Percentiles rank a stretch among this genome's conserved stretches.
Conservation (phyloP, 306 rosid species). For the Prinsepia uniflora region DNA sequence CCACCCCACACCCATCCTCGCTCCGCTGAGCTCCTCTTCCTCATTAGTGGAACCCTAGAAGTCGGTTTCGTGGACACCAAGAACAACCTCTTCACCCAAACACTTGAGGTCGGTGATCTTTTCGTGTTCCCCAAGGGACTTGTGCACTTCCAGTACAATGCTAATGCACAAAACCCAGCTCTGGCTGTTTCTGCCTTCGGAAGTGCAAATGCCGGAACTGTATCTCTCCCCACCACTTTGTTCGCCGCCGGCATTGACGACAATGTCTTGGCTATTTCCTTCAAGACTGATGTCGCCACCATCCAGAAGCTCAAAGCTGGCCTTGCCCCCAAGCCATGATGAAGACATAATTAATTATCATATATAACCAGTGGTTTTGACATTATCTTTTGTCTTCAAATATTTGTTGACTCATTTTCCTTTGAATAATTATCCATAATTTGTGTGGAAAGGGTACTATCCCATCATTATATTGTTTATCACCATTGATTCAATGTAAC, state of each 20-base stretch:
- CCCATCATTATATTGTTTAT: too few species aligned
- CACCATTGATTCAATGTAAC: too few species aligned
- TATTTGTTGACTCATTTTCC: not conserved
- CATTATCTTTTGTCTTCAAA: not conserved
- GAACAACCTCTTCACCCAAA: conserved; percentile 11
- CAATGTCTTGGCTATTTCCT: conserved; percentile 6
- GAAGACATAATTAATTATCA: not conserved
- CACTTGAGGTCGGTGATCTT: conserved; percentile 6
- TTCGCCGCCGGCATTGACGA: conserved; percentile 16
- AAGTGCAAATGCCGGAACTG: conserved; percentile 18
- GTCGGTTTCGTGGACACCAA: conserved; percentile 16
- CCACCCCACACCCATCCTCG: conserved; percentile 21
- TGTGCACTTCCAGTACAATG: conserved; percentile 13
- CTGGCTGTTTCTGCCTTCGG: conserved; percentile 6
- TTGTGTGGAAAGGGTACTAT: too few species aligned
- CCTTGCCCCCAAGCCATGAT: not conserved
- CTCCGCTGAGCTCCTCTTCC: conserved; percentile 15
- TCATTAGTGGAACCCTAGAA: not conserved
- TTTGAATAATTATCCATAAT: too few species aligned
- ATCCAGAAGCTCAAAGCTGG: conserved; percentile 1
- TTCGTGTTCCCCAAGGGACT: conserved; percentile 13
- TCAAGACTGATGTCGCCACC: conserved; percentile 14
- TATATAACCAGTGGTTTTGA: not conserved
- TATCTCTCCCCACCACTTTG: conserved; percentile 2
- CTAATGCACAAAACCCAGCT: not conserved